These are phyloP conservation scores for Solanum megistacrolobum DNA, from an alignment of 257 asterid species.

Conservation along the genomic window DNA sequence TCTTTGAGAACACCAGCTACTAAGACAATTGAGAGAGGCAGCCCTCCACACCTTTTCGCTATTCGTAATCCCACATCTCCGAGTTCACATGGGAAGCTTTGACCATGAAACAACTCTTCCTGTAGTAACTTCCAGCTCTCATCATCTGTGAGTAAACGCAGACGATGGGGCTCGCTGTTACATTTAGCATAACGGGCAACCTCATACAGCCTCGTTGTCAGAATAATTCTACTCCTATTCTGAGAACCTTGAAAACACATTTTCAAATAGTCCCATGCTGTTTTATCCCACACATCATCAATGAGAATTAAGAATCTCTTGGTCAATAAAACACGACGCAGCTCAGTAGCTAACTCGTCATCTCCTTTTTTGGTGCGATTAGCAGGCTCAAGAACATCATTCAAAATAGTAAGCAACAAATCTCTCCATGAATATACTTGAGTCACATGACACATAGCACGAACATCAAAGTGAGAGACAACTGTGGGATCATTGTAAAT, in stretches of 20 bases:
- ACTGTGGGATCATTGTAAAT: background rate
- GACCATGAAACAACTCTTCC: background rate
- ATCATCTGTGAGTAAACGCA: background rate
- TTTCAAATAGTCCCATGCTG: background rate
- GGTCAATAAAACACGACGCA: too few species aligned
- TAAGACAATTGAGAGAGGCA: background rate
- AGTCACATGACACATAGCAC: too few species aligned
- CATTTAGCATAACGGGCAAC: background rate
- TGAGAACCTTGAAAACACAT: background rate
- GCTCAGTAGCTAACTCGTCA: too few species aligned
- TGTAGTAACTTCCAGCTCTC: background rate
- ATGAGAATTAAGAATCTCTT: too few species aligned
- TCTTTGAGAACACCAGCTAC: background rate
- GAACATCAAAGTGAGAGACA: too few species aligned
- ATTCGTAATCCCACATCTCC: background rate
- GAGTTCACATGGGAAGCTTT: background rate
- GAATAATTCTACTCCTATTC: background rate
- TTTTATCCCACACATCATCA: background rate
- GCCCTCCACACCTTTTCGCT: background rate
- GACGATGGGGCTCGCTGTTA: background rate
- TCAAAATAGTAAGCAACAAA: too few species aligned
- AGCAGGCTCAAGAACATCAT: too few species aligned
- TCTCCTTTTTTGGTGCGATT: too few species aligned
- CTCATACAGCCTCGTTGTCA: background rate
- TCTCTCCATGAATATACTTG: too few species aligned